phyloP scores from a whole-genome alignment of 116 monocot species.

The Papilionanthe hybrid region DNA sequence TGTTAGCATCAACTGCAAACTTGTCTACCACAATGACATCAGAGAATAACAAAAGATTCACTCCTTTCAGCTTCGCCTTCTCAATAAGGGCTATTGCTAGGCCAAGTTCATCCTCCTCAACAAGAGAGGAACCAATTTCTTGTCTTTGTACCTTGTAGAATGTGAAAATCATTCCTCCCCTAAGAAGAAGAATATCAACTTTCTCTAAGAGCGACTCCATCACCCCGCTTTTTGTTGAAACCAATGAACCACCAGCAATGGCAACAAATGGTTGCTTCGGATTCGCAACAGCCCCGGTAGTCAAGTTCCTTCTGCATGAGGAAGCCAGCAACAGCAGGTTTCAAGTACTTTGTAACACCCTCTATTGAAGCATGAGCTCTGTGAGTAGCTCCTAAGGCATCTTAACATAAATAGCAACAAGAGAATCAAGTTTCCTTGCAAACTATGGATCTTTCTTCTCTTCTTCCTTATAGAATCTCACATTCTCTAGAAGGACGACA shows the following conservation, averaged over 20 bases:
- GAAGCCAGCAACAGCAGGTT: constrained; percentile 92
- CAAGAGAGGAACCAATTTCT: constrained; percentile 75
- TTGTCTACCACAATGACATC: constrained; percentile 61
- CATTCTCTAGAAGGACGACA: constrained; percentile 96
- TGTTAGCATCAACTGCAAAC: too few relatives aligned
- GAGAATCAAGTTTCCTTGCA: constrained; percentile 22
- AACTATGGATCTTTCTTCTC: constrained; percentile 96
- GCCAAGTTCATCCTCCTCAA: constrained; percentile 88
- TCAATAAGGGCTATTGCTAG: constrained; percentile 73
- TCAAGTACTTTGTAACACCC: too few relatives aligned
- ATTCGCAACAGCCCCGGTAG: constrained; percentile 80
- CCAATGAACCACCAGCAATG: too few relatives aligned
- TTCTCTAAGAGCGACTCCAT: too few relatives aligned
- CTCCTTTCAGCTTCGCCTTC: constrained; percentile 80
- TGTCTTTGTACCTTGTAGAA: constrained; percentile 96
- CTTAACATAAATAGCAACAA: too few relatives aligned
- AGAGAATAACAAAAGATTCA: constrained; percentile 77
- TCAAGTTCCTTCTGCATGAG: constrained; percentile 98
- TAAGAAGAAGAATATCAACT: too few relatives aligned
- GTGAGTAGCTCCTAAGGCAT: too few relatives aligned
- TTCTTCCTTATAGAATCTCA: constrained; percentile 92
- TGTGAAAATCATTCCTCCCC: constrained; percentile 44
- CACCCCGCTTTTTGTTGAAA: too few relatives aligned
- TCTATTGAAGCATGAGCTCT: too few relatives aligned
- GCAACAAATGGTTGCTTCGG: too few relatives aligned